Conservation (phyloP, 192 early-diverging fungal genomes). For the Coemansia sp. region DNA sequence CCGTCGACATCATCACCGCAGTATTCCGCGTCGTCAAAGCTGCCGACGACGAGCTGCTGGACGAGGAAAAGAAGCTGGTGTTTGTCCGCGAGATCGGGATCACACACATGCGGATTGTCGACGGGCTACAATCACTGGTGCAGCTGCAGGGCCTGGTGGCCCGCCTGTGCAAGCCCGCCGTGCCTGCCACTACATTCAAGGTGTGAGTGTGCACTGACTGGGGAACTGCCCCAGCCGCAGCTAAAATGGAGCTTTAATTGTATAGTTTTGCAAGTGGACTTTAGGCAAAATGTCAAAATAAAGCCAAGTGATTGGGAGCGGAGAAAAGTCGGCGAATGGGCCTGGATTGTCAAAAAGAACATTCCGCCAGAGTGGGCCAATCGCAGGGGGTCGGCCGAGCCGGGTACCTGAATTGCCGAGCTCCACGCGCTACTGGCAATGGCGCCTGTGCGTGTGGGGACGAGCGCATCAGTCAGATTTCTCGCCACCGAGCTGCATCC, state of each 20-base stretch:
- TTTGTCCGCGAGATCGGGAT: constrained; percentile 91
- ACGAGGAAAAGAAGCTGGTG: constrained; percentile 79
- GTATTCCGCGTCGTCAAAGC: constrained; percentile 88
- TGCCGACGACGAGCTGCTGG: constrained; percentile 64
- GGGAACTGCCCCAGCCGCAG: too few relatives aligned
- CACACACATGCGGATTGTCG: constrained; percentile 88
- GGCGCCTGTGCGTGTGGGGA: background rate
- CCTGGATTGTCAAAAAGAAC: background rate
- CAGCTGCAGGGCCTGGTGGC: constrained; percentile 84
- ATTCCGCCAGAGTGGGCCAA: background rate
- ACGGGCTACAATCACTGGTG: constrained; percentile 80
- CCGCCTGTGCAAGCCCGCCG: constrained; percentile 54
- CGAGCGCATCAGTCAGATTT: background rate
- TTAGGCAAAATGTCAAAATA: too few relatives aligned
- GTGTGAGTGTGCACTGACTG: background rate
- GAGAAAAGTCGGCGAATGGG: background rate
- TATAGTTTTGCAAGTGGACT: too few relatives aligned
- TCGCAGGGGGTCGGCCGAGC: background rate
- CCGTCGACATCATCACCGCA: constrained; percentile 88
- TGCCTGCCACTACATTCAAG: constrained; percentile 23
- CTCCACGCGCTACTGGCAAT: background rate
- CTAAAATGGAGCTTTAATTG: too few relatives aligned
- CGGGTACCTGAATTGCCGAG: background rate
- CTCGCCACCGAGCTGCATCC: background rate
- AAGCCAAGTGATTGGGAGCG: background rate